Evolutionary conservation across 2,329 filamentous ascomycete species (phyloP).

Genomic region (Pseudopyrenochaeta lycopersici): DNA sequence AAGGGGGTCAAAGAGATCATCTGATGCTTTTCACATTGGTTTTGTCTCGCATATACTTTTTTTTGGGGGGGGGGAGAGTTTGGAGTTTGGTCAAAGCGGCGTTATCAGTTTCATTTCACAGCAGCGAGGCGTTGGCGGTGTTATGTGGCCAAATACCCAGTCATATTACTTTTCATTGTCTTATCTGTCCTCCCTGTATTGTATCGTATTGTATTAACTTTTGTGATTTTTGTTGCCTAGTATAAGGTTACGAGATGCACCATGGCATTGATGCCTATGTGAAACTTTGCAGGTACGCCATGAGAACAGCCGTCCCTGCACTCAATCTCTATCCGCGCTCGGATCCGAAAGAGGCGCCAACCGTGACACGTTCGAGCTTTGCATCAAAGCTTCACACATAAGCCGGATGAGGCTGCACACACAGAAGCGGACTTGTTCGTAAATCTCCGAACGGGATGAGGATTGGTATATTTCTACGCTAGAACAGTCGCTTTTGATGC

Average conservation of each 20-base stretch:
- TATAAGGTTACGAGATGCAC: too few relatives aligned
- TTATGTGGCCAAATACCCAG: background rate
- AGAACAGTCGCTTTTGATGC: constrained; percentile 1
- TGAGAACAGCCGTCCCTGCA: background rate
- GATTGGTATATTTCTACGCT: background rate
- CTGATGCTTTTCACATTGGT: constrained; percentile 6
- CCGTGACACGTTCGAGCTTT: too few relatives aligned
- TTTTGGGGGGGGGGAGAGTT: too few relatives aligned
- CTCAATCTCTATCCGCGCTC: background rate
- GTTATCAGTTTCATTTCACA: background rate
- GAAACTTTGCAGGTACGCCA: background rate
- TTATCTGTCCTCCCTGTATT: too few relatives aligned
- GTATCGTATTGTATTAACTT: too few relatives aligned
- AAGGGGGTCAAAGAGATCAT: constrained; percentile 41
- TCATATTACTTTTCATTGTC: background rate
- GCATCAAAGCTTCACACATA: background rate
- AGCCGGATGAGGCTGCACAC: background rate
- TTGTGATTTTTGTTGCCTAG: too few relatives aligned
- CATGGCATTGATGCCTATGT: background rate
- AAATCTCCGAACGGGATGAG: background rate
- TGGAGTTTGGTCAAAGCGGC: too few relatives aligned
- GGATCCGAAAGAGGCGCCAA: background rate
- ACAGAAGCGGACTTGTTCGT: background rate
- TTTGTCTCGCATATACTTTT: too few relatives aligned
- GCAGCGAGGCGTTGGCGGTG: background rate